Evolutionary conservation across 2,329 filamentous ascomycete genomes (phyloP).

Genomic region (Phaeoacremonium minimum): DNA sequence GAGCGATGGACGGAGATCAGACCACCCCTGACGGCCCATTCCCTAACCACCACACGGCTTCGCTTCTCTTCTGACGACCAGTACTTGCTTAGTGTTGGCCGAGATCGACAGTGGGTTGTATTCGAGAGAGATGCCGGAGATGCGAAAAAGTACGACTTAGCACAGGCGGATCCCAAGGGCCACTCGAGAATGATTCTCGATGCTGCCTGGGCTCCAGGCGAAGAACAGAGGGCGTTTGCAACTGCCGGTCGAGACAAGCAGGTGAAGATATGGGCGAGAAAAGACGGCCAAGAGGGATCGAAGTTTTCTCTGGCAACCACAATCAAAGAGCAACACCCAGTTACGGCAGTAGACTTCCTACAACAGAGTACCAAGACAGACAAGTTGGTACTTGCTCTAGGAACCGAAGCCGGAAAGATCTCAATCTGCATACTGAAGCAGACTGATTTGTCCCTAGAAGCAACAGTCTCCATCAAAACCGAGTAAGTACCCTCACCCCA

Average conservation of each 20-base stretch:
- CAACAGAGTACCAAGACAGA: constrained; percentile 21
- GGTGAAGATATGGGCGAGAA: constrained; percentile 64
- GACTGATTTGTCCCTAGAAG: constrained; percentile 29
- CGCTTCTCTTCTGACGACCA: constrained; percentile 73
- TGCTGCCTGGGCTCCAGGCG: constrained; percentile 71
- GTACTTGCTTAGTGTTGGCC: constrained; percentile 79
- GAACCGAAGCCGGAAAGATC: constrained; percentile 50
- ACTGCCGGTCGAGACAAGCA: constrained; percentile 89
- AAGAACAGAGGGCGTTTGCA: constrained; percentile 57
- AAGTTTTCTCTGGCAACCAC: constrained; percentile 49
- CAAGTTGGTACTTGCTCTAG: constrained; percentile 45
- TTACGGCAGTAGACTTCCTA: constrained; percentile 70
- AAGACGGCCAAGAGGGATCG: constrained; percentile 19
- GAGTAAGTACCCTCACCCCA: constrained; percentile 29
- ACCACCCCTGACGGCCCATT: constrained; percentile 79
- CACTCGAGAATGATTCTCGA: constrained; percentile 92
- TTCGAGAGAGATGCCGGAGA: constrained; percentile 51
- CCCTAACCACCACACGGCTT: constrained; percentile 78
- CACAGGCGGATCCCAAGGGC: constrained; percentile 72
- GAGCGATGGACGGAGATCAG: constrained; percentile 81
- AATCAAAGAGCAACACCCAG: constrained; percentile 52
- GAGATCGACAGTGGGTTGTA: constrained; percentile 87
- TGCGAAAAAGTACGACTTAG: constrained; percentile 46
- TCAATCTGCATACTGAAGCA: constrained; percentile 35
- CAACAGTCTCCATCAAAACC: constrained; percentile 25